Evolutionary conservation across 108 stramenopile genomes (phyloP).

Genomic region (Nannochloropsis gaditana): DNA sequence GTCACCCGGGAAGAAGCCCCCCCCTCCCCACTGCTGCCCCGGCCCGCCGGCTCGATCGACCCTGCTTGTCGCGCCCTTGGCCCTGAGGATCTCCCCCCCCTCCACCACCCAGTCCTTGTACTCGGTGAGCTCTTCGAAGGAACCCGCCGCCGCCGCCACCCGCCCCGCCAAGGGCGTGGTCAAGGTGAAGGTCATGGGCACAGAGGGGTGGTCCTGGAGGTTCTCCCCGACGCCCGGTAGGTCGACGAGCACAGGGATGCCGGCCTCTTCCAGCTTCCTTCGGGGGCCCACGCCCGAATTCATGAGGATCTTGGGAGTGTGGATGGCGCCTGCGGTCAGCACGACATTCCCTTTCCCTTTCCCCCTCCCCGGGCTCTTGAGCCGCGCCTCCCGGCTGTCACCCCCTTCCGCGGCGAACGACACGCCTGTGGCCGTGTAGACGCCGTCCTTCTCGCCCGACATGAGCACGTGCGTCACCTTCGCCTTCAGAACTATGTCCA

Average conservation of each 20-base stretch:
- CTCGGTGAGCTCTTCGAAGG: neutral
- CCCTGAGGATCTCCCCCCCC: conserved; percentile 10
- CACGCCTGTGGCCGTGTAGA: conserved; percentile 5
- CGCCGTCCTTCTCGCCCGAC: conserved; percentile 7
- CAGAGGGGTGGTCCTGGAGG: conserved; percentile 37
- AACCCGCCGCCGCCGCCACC: neutral
- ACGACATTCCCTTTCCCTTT: conserved; percentile 58
- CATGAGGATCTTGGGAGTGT: conserved; percentile 64
- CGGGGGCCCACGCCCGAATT: conserved; percentile 58
- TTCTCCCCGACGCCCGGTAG: conserved; percentile 55
- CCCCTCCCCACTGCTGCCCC: neutral
- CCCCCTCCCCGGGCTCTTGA: neutral
- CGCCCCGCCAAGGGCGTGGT: neutral
- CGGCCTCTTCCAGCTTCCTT: conserved; percentile 25
- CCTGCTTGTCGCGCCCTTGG: neutral
- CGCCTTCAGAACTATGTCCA: conserved; percentile 29
- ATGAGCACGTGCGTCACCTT: conserved; percentile 31
- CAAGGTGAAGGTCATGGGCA: neutral
- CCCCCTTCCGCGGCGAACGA: neutral
- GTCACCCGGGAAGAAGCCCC: neutral
- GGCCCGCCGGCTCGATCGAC: neutral
- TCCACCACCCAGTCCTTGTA: neutral
- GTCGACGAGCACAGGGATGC: conserved; percentile 25
- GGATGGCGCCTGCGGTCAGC: conserved; percentile 60
- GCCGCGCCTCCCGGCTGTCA: neutral